Evolutionary conservation across 306 rosid species (phyloP).

Genomic region (Cucumis sativus): Cucumber_9930_V3 NC_026660.2:11836001-11836500

Average conservation of each 20-base stretch:
- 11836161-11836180: not conserved
- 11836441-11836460: not conserved
- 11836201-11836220: not conserved
- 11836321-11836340: not conserved
- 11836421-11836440: not conserved
- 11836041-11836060: not conserved
- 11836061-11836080: not conserved
- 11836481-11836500: conserved; percentile 95
- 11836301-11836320: not conserved
- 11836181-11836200: not conserved
- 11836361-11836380: not conserved
- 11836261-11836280: not conserved
- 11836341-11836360: not conserved
- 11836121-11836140: not conserved
- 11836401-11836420: not conserved
- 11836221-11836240: not conserved
- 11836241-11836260: not conserved
- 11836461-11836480: conserved; percentile 56
- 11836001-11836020: not conserved
- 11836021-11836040: not conserved
- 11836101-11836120: not conserved
- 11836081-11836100: not conserved
- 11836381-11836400: not conserved
- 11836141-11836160: not conserved
- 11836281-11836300: not conserved